These are phyloP conservation scores for Cryptococcus neoformans DNA, from an alignment of 1,284 basidiomycete genomes.

Conservation along the genomic window DNA sequence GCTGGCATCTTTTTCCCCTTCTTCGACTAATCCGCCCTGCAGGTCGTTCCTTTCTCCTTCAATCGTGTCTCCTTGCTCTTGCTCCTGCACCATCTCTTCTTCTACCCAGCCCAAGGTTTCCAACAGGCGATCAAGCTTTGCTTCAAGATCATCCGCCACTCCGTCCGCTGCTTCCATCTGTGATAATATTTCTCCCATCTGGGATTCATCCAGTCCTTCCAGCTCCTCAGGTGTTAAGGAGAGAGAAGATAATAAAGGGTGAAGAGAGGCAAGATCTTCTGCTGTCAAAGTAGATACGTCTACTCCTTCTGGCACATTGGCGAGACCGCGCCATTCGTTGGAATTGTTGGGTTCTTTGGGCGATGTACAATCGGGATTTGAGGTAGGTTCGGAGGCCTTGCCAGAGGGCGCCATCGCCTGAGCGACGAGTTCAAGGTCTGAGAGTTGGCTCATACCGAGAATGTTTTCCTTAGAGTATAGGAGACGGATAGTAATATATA, in stretches of 20 bases:
- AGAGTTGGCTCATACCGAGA: conserved; percentile 29
- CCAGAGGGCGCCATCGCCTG: conserved; percentile 39
- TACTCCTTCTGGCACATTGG: conserved; percentile 9
- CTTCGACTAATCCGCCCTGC: too few species aligned
- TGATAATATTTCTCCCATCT: conserved; percentile 37
- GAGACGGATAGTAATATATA: neutral
- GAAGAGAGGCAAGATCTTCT: conserved; percentile 21
- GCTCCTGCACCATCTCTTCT: conserved; percentile 21
- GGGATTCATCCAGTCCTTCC: conserved; percentile 9
- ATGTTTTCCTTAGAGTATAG: neutral
- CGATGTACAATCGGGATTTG: neutral
- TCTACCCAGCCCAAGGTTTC: conserved; percentile 35
- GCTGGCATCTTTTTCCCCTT: too few species aligned
- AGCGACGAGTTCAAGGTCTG: conserved; percentile 46
- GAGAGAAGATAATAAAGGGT: conserved; percentile 27
- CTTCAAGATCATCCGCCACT: conserved; percentile 47
- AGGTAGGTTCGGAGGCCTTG: neutral
- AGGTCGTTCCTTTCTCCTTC: too few species aligned
- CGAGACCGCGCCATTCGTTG: neutral
- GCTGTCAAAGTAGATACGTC: conserved; percentile 25
- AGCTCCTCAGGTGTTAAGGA: conserved; percentile 6
- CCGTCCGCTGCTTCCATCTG: conserved; percentile 46
- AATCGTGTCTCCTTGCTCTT: too few species aligned
- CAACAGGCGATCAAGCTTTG: conserved; percentile 42
- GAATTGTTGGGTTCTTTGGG: neutral